Percentiles rank a stretch among this genome's conserved stretches.
Conservation (phyloP, 495 filamentous ascomycete genomes). For the Podospora didyma region DNA sequence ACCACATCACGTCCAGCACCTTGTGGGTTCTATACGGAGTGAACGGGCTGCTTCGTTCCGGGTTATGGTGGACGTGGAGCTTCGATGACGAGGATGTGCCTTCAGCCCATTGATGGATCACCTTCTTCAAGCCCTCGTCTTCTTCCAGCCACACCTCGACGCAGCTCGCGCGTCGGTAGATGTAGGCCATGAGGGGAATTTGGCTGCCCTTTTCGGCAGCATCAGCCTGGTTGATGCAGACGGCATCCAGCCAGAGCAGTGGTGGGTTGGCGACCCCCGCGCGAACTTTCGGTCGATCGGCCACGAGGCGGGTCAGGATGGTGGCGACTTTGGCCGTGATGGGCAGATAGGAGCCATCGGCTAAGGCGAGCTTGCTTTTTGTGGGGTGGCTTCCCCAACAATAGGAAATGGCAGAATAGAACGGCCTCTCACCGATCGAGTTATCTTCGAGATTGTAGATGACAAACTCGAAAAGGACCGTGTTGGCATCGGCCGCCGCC, state of each 20-base stretch:
- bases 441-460: constrained; percentile 1
- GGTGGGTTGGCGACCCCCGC: no score
- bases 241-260: constrained; percentile 18
- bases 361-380: background rate
- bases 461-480: constrained; percentile 4
- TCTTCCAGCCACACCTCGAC: constrained; percentile 19
- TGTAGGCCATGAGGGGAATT: constrained; percentile 15
- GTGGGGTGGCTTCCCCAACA: background rate
- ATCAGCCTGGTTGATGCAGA: constrained; percentile 25
- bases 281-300: background rate
- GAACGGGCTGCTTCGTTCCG: background rate
- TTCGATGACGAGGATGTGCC: no score
- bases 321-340: background rate
- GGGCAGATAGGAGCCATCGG: background rate
- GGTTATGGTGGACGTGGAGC: background rate
- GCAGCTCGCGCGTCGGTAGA: constrained; percentile 13
- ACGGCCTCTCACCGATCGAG: background rate
- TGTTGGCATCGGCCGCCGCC: background rate
- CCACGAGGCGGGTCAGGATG: constrained; percentile 1
- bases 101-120: background rate
- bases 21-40: background rate
- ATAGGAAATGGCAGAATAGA: constrained; percentile 1
- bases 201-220: constrained; percentile 12
- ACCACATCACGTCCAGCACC: background rate
- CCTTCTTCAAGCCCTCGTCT: background rate